Conservation (phyloP, 2,329 filamentous ascomycete genomes). For the Fusarium floridanum region DNA sequence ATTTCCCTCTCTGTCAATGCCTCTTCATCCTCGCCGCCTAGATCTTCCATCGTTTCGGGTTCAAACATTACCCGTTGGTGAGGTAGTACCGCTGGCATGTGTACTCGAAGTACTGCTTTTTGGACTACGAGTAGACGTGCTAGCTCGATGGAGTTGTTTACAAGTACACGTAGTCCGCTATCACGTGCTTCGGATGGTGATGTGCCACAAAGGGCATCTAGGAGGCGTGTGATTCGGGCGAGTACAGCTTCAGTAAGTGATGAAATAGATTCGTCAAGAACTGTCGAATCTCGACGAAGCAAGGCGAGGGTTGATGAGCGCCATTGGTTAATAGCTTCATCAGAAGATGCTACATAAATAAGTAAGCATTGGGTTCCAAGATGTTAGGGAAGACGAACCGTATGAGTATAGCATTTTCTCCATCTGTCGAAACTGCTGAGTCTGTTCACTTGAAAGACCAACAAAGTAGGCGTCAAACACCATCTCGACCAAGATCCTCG, state of each 20-base stretch:
- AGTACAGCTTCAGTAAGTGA: conserved; percentile 59
- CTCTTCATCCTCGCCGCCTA: conserved; percentile 73
- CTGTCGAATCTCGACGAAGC: conserved; percentile 65
- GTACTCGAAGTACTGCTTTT: conserved; percentile 68
- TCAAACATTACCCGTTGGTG: conserved; percentile 71
- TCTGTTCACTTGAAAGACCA: conserved; percentile 69
- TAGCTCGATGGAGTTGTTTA: conserved; percentile 67
- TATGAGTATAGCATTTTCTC: conserved; percentile 54
- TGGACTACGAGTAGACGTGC: conserved; percentile 69
- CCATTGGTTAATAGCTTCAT: conserved; percentile 73
- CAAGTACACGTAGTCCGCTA: conserved; percentile 64
- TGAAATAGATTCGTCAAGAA: conserved; percentile 61
- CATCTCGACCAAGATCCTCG: conserved; percentile 69
- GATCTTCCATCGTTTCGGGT: conserved; percentile 72
- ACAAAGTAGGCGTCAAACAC: conserved; percentile 75
- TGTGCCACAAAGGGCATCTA: conserved; percentile 63
- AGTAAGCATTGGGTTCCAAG: not conserved
- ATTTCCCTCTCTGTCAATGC: conserved; percentile 65
- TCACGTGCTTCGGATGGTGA: conserved; percentile 60
- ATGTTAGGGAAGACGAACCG: conserved; percentile 33
- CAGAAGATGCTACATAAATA: conserved; percentile 54
- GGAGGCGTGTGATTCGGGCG: conserved; percentile 61
- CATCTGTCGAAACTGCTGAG: conserved; percentile 61
- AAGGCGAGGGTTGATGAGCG: conserved; percentile 73
- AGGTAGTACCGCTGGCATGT: conserved; percentile 66